Percentiles rank a stretch among this genome's conserved stretches.
These are phyloP conservation scores for Fusarium globosum DNA, from an alignment of 2,329 filamentous ascomycete species.

Conservation along the genomic window DNA sequence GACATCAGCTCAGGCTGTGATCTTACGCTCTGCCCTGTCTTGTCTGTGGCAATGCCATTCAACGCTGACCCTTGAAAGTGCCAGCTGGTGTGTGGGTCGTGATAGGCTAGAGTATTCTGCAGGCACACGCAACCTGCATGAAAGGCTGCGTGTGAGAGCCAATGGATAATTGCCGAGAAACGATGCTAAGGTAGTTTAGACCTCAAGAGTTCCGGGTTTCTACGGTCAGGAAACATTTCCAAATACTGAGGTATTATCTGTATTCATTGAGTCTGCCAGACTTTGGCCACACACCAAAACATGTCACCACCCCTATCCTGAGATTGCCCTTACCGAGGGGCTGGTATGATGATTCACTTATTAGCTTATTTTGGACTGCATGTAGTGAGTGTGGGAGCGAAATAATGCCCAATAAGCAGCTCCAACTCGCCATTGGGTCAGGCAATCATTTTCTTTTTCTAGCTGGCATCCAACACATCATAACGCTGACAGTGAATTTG, in stretches of 20 bases:
- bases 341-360: conserved; percentile 30
- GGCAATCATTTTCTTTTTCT: background rate
- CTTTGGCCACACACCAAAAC: background rate
- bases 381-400: conserved; percentile 25
- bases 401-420: background rate
- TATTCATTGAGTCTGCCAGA: background rate
- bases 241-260: background rate
- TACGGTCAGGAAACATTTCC: background rate
- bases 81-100: background rate
- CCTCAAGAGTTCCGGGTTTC: background rate
- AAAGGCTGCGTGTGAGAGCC: background rate
- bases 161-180: background rate
- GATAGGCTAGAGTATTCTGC: conserved; percentile 23
- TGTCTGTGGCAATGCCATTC: conserved; percentile 12
- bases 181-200: background rate
- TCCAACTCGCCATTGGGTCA: background rate
- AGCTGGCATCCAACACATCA: background rate
- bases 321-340: conserved; percentile 24
- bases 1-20: conserved; percentile 24
- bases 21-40: conserved; percentile 12
- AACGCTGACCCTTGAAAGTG: conserved; percentile 10
- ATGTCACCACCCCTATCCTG: background rate
- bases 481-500: background rate
- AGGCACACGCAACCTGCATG: conserved; percentile 28
- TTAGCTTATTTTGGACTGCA: conserved; percentile 24